Conservation (phyloP, 192 early-diverging fungal genomes). For the Backusella tuberculispora region DNA sequence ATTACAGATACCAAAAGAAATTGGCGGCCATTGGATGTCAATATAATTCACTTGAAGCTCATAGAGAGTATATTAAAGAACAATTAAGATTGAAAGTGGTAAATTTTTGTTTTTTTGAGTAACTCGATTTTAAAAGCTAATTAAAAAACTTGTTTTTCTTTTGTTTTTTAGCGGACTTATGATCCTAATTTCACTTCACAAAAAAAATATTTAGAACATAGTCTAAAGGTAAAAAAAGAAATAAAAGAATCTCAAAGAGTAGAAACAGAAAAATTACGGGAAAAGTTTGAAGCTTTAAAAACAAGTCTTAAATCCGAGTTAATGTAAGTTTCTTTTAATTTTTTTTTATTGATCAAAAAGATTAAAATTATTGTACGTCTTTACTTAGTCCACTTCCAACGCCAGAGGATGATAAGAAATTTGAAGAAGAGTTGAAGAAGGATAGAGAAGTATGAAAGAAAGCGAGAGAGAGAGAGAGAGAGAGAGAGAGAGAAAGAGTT, state of each 20-base stretch:
- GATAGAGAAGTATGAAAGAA: neutral
- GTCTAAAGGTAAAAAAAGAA: neutral
- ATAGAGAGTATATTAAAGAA: neutral
- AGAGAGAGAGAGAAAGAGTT: too few species aligned
- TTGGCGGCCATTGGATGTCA: neutral
- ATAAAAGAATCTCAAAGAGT: neutral
- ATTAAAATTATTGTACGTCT: too few species aligned
- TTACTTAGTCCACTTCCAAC: neutral
- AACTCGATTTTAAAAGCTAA: neutral
- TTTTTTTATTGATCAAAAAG: too few species aligned
- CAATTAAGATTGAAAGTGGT: neutral
- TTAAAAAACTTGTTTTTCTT: neutral
- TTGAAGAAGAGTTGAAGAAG: constrained; percentile 10
- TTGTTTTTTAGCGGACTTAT: neutral
- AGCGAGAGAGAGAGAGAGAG: too few species aligned
- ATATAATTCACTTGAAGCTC: neutral
- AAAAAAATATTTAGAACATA: neutral
- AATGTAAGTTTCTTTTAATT: neutral
- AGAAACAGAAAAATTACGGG: neutral
- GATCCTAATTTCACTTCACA: neutral
- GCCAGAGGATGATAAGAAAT: neutral
- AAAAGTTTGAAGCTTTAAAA: neutral
- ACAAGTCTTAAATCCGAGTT: neutral
- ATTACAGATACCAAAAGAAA: neutral
- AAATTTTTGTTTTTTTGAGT: neutral